Evolutionary conservation across 257 asterid species (phyloP).

Genomic region (Cinchona pubescens): DNA sequence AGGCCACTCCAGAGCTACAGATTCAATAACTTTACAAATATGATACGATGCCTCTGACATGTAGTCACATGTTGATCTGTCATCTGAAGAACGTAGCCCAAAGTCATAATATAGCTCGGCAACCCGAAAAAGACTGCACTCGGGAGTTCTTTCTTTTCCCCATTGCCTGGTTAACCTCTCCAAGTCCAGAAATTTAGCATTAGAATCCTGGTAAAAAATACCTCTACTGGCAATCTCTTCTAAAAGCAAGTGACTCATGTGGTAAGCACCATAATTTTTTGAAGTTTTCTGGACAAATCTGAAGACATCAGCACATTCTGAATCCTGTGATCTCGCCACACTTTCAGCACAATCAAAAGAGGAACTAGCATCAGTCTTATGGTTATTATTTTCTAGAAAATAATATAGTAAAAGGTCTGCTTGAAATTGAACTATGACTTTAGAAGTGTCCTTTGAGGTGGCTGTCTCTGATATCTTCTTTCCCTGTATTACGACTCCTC

Average conservation of each 20-base stretch:
- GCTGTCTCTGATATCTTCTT: conserved; percentile 69
- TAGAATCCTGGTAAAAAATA: conserved; percentile 52
- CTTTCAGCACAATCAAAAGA: conserved; percentile 38
- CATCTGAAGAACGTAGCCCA: conserved; percentile 61
- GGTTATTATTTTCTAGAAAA: conserved; percentile 40
- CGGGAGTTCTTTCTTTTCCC: conserved; percentile 80
- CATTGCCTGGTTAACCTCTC: conserved; percentile 81
- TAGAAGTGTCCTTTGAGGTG: conserved; percentile 66
- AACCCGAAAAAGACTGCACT: conserved; percentile 81
- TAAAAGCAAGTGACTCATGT: conserved; percentile 73
- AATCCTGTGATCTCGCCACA: conserved; percentile 42
- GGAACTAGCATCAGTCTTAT: conserved; percentile 30
- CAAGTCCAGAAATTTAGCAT: conserved; percentile 65
- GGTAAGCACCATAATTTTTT: conserved; percentile 74
- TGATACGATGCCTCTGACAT: conserved; percentile 79
- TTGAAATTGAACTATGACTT: conserved; percentile 70
- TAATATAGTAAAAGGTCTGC: conserved; percentile 63
- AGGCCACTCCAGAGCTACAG: conserved; percentile 67
- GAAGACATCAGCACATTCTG: conserved; percentile 54
- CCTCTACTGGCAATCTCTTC: conserved; percentile 66
- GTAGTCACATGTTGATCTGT: conserved; percentile 44
- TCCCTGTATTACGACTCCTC: too few species aligned
- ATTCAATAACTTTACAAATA: conserved; percentile 85
- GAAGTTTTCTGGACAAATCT: conserved; percentile 57
- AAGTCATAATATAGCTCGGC: conserved; percentile 86